Evolutionary conservation across 1,284 basidiomycete species (phyloP), one percentile per base, ranked within the genome.

Genomic region (Ustilago bromivora): DNA sequence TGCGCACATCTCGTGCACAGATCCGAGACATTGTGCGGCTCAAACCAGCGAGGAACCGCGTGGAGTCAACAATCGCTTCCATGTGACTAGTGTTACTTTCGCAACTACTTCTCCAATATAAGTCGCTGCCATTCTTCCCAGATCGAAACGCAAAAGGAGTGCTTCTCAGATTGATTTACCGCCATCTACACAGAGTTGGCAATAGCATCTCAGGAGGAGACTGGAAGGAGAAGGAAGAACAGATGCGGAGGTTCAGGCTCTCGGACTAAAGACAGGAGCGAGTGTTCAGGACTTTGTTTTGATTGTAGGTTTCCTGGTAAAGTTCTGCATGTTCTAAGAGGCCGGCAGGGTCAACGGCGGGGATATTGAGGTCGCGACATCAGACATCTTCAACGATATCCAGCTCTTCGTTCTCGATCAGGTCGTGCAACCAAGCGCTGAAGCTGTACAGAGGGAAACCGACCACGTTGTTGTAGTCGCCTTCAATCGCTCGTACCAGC

Each of bases 381-480:
- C 43, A 76, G 12, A 67, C 54, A 17, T 64, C 64, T 23, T 68
- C 80, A 47, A 80, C 82, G 19, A 84, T 68, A 34, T 82, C 80
- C 28, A 86, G 56, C 73, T 85, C 82, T 15, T 81, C 84, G 54
- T 80, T 66, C 28, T 83, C 82, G 17, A 84, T 67, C 36, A 86
- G 64, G 17, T 84, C 75, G 55, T 85, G 78, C 59, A 86, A 57
- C 54, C 80, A 80, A 13, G 66, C 51, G 47, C 66, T 65, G 52
- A 80, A 70, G 38, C 68, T 66, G 34, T 76, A 76, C 19, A 83
- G 57, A 0, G 94, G 94, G 85, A 96, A 95, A 3, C 96, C 96
- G 13, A 96, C 94, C 5, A 94, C 92, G 82, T 98, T 98, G 84
- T 94, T 90, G 84, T 92, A 97, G 85, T 96, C 94, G 1, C 96